Percentiles rank a stretch among this genome's conserved stretches.
These are phyloP conservation scores for Aegilops bicornis DNA, from an alignment of 176 grass and related monocot genomes.

Conservation along the genomic window DNA sequence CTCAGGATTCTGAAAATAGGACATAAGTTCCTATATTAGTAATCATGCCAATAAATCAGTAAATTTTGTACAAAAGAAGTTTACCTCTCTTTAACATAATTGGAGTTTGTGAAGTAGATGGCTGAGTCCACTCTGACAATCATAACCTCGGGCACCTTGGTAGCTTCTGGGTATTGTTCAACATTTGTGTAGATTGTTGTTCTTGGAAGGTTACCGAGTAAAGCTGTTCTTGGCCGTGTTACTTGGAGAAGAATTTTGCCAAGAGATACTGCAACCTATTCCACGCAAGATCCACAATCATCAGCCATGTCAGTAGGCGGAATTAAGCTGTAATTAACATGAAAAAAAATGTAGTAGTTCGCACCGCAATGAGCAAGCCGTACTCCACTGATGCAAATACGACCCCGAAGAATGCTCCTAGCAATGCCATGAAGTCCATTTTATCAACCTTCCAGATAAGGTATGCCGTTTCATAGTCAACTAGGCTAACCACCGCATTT, in stretches of 20 bases:
- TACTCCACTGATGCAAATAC: conserved; percentile 83
- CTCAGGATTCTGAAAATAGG: conserved; percentile 76
- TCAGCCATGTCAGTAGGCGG: not conserved
- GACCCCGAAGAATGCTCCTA: conserved; percentile 89
- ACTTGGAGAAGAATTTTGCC: conserved; percentile 96
- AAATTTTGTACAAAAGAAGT: not conserved
- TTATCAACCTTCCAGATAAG: conserved; percentile 98
- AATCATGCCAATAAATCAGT: not conserved
- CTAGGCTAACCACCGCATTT: conserved; percentile 59
- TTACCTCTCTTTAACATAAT: conserved; percentile 97
- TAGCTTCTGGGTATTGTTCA: conserved; percentile 81
- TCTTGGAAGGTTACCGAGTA: conserved; percentile 82
- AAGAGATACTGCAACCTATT: conserved; percentile 76
- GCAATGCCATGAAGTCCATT: conserved; percentile 72
- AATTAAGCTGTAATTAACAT: conserved; percentile 3
- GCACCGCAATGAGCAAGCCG: conserved; percentile 79
- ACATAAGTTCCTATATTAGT: not conserved
- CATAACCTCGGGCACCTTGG: conserved; percentile 58
- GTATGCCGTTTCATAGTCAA: conserved; percentile 67
- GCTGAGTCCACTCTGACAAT: conserved; percentile 91
- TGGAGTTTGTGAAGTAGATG: conserved; percentile 96
- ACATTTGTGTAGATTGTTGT: conserved; percentile 80
- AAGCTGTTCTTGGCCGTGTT: conserved; percentile 77
- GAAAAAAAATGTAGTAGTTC: conserved; percentile 6
- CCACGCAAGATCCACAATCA: conserved; percentile 13